A percentile compares a stretch with the other conserved stretches of the same genome.
phyloP scores from a whole-genome alignment of 345 rosid species.

The Mercurialis annua region DNA sequence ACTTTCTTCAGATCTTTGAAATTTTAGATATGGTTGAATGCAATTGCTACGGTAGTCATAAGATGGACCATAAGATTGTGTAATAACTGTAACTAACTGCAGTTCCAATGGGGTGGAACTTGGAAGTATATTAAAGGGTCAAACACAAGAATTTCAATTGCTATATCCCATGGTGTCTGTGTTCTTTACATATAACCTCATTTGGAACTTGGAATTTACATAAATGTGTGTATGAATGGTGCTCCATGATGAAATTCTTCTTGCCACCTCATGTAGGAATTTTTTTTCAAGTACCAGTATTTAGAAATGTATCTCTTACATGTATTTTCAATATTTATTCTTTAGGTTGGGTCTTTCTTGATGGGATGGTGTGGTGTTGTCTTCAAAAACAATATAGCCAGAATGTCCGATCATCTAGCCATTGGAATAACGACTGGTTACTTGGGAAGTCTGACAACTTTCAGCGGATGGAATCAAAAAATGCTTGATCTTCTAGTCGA shows the following conservation, averaged over 20 bases:
- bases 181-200: background rate
- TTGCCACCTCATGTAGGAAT: background rate
- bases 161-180: background rate
- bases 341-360: slow-evolving; percentile 85
- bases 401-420: slow-evolving; percentile 61
- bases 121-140: background rate
- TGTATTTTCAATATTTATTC: background rate
- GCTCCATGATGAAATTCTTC: background rate
- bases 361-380: slow-evolving; percentile 97
- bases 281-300: background rate
- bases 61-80: background rate
- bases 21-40: background rate
- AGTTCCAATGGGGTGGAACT: background rate
- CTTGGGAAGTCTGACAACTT: slow-evolving; percentile 91
- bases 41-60: background rate
- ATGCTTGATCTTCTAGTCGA: slow-evolving; percentile 78
- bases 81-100: background rate
- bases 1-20: background rate
- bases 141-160: background rate
- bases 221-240: background rate
- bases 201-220: background rate
- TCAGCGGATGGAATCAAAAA: slow-evolving; percentile 96
- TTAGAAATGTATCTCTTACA: background rate
- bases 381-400: slow-evolving; percentile 64
- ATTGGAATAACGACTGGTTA: slow-evolving; percentile 86